phyloP scores from a whole-genome alignment of 192 early-diverging fungal species.

The Phycomyces nitens region DNA sequence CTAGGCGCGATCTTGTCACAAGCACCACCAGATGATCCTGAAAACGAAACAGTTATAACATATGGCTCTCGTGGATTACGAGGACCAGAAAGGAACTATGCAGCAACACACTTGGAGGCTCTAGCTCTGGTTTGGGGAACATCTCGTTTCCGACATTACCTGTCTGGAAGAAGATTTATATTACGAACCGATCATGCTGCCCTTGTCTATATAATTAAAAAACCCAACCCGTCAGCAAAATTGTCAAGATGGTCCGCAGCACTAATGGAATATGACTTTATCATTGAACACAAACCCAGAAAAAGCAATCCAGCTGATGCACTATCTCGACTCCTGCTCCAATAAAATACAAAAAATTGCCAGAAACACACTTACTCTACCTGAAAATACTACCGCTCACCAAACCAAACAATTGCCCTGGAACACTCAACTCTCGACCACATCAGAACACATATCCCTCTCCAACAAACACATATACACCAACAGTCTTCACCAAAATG shows the following conservation, averaged over 20 bases:
- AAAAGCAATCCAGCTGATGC: neutral
- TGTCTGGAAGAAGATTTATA: constrained; percentile 17
- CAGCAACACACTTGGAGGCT: constrained; percentile 27
- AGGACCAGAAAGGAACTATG: constrained; percentile 17
- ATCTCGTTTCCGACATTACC: constrained; percentile 6
- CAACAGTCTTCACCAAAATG: neutral
- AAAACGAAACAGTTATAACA: neutral
- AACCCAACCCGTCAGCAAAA: neutral
- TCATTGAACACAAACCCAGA: neutral
- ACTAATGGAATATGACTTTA: neutral
- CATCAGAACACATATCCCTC: no score
- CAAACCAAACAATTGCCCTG: no score
- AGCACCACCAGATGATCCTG: neutral
- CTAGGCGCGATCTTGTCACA: constrained; percentile 8
- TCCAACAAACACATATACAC: no score
- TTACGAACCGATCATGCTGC: constrained; percentile 35
- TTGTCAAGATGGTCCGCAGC: neutral
- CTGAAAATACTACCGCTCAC: neutral
- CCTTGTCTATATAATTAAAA: constrained; percentile 21
- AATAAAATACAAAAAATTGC: no score
- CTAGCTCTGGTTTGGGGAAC: no score
- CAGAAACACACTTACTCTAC: neutral
- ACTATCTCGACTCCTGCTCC: neutral
- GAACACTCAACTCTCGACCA: no score
- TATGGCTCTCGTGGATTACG: constrained; percentile 6